These are phyloP conservation scores for Trichoderma sp. DNA, from an alignment of 2,329 filamentous ascomycete genomes.

Conservation along the genomic window DNA sequence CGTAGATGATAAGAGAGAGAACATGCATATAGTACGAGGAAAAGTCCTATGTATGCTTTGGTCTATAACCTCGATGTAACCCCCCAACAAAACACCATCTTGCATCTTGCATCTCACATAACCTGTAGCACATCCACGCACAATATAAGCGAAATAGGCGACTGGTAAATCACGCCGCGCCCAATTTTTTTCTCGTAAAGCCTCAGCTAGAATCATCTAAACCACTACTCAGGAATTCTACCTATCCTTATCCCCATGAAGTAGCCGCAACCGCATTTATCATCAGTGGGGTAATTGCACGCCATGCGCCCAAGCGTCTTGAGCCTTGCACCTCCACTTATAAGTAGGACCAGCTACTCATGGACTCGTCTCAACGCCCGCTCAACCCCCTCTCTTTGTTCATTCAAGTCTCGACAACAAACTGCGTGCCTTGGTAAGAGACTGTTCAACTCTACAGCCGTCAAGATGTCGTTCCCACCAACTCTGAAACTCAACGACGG, in stretches of 20 bases:
- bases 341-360: conserved; percentile 1
- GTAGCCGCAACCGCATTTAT: not conserved
- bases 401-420: not conserved
- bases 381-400: not conserved
- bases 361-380: not conserved
- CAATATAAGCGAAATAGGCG: not conserved
- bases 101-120: not conserved
- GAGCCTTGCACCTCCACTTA: conserved; percentile 14
- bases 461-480: conserved; percentile 15
- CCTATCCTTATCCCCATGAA: not conserved
- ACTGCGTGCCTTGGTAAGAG: not conserved
- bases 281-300: conserved; percentile 17
- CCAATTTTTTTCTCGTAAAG: not conserved
- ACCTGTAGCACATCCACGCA: not conserved
- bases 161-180: not conserved
- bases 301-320: conserved; percentile 12
- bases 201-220: not conserved
- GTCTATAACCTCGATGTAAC: not conserved
- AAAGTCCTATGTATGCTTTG: too few relatives aligned
- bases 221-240: not conserved
- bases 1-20: not conserved
- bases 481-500: conserved; percentile 70
- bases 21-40: too few relatives aligned
- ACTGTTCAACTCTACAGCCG: not conserved
- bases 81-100: not conserved